Base-by-base conservation (phyloP, 1,139 yeast species). In the Lodderomyces pseudojiufengensis region DNA sequence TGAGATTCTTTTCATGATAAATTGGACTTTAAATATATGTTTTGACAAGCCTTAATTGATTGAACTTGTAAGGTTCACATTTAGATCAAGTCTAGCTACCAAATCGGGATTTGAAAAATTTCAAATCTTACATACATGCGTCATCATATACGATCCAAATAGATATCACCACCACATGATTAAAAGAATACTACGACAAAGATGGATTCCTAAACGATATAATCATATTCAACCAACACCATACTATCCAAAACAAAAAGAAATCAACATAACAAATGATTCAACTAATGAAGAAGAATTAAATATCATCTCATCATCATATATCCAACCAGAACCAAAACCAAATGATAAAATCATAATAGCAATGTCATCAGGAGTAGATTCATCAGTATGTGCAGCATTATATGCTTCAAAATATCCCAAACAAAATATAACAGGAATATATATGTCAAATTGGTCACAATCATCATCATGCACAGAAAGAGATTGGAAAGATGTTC, bases 361-460 rank as follows among this genome's bases (percentile, higher is more conserved):
- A 2, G 96, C 97, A 15, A 87, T 92, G 97, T 87, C 96, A 1
- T 84, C 95, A 0, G 99, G 99, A 0, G 97, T 92, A 0, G 98
- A 92, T 57, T 88, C 97, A 0, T 83, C 96, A 1, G 88, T 92
- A 1, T 78, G 85, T 2, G 97, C 97, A 0, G 80, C 92, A 0
- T 48, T 88, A 39, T 78, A 78, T 52, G 71, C 83, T 1, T 54
- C 63, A 24, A 55, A 63, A 37, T 27, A 40, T 15, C 73, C 70
- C 43, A n/a, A n/a, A n/a, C 63, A 57, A 5, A 77, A 81, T 30
- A 94, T 84, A 1, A 61, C 68, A 30, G 97, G 97, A 0, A 69
- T 92, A 2, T 90, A 84, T 57, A 92, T 92, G 97, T 86, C 88
- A 24, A 92, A 92, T 61, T 92, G 97, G 97, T 66, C 76, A 1